Evolutionary conservation across 441 rosid species (phyloP), one percentile per base, ranked within the genome.

Genomic region (Sinapis alba): DNA sequence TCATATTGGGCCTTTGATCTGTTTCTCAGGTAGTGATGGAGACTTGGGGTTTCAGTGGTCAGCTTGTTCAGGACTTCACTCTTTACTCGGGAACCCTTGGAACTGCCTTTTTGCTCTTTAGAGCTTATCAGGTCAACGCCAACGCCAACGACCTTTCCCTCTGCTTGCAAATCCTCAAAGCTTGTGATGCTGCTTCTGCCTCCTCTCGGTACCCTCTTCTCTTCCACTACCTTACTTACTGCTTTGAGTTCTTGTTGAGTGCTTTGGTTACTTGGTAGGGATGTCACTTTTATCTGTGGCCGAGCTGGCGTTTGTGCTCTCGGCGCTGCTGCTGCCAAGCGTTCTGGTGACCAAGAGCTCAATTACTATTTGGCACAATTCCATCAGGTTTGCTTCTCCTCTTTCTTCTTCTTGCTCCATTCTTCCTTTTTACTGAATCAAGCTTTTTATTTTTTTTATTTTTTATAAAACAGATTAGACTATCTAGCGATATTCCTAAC

Each of bases 251-350:
- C 13, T 54, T 62, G 11, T 16, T 38, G 63, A 24, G 47, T 59
- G 1, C 43, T 19, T 62, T 32, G n/a, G n/a, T 24, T 10, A 38
- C 9, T 72, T 69, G 8, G 5, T 53, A 83, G 90, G 79, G 79
- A 79, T 53, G 83, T 79, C 20, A 83, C 92, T 3, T 88, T 86
- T 45, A 24, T 88, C 51, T 85, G 89, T 81, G 92, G 92, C 70
- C 83, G 85, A 53, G 88, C 88, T 12, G 89, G 87, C 34, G 84
- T 86, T 27, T 86, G 80, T 77, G 86, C 80, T 65, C 90, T 86
- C 27, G 92, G 86, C 21, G 86, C 87, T n/a, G 90, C 74, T 58
- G 89, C 80, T 21, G 87, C 87, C 7, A 85, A 84, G 78, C 70
- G 62, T 71, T 73, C 80, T 13, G 80, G 83, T 20, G 78, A 84